These are phyloP conservation scores for Chara braunii DNA, from an alignment of 139 green algal genomes.

Conservation along the genomic window DNA sequence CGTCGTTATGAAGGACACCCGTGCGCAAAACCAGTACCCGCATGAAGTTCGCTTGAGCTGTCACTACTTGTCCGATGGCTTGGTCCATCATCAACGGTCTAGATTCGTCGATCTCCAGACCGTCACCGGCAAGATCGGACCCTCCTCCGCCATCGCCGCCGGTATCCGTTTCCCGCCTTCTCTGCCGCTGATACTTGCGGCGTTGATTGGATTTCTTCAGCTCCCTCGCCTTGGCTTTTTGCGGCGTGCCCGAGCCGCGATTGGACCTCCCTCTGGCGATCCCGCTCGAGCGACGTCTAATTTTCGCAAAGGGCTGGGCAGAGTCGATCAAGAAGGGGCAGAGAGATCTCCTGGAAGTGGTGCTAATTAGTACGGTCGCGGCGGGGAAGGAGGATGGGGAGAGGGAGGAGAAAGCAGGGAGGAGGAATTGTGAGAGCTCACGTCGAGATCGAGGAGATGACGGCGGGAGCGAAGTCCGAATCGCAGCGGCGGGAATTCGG, in stretches of 20 bases:
- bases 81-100: not conserved
- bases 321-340: not conserved
- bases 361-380: not conserved
- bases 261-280: not conserved
- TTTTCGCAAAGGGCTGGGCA: not conserved
- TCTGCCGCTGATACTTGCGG: not conserved
- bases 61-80: constrained; percentile 58
- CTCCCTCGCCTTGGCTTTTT: not conserved
- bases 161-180: not conserved
- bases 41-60: constrained; percentile 72
- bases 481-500: not conserved
- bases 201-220: not conserved
- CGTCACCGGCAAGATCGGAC: not conserved
- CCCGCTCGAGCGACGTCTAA: not conserved
- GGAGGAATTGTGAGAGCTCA: not conserved
- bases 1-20: no score
- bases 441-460: not conserved
- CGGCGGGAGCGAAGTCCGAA: no score
- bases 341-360: not conserved
- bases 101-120: not conserved
- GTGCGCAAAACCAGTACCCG: constrained; percentile 60
- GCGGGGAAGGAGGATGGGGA: no score
- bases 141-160: not conserved
- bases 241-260: not conserved
- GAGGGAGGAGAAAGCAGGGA: not conserved